Percentiles rank a stretch among this genome's conserved stretches.
Conservation (phyloP, 352 stramenopile genomes). For the Stephanocyclus meneghinianus region DNA sequence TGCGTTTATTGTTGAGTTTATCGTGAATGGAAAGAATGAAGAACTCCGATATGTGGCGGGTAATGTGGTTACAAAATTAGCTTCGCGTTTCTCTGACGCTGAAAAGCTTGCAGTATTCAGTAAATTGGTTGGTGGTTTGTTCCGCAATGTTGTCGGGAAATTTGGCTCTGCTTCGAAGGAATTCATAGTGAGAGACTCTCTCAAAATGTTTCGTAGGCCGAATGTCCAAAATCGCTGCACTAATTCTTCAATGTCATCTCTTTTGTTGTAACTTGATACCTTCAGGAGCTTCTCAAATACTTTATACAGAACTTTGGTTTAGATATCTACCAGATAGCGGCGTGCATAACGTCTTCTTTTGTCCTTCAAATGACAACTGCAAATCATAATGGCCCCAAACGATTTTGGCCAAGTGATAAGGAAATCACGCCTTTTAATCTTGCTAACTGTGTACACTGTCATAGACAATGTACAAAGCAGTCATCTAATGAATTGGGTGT, state of each 20-base stretch:
- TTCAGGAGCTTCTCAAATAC: constrained; percentile 8
- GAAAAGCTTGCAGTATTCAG: constrained; percentile 57
- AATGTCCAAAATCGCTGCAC: background rate
- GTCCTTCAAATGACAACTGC: constrained; percentile 48
- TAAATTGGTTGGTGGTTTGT: constrained; percentile 50
- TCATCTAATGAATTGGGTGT: background rate
- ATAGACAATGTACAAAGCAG: constrained; percentile 33
- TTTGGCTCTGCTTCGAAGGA: constrained; percentile 54
- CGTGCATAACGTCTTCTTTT: constrained; percentile 42
- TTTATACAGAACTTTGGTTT: constrained; percentile 16
- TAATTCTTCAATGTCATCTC: background rate
- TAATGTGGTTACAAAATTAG: constrained; percentile 58
- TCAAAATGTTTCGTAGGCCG: background rate
- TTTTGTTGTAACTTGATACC: background rate
- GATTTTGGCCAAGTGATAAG: constrained; percentile 18
- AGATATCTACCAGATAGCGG: constrained; percentile 39
- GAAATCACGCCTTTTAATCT: constrained; percentile 53
- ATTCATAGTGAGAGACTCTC: constrained; percentile 46
- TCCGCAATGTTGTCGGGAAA: constrained; percentile 47
- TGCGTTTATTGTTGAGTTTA: constrained; percentile 72
- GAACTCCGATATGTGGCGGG: constrained; percentile 57
- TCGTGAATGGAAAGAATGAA: constrained; percentile 56
- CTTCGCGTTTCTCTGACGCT: constrained; percentile 18
- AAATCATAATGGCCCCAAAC: constrained; percentile 37
- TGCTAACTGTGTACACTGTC: constrained; percentile 68